These are phyloP conservation scores for Russula sp. DNA, from an alignment of 768 basidiomycete genomes.

Conservation along the genomic window DNA sequence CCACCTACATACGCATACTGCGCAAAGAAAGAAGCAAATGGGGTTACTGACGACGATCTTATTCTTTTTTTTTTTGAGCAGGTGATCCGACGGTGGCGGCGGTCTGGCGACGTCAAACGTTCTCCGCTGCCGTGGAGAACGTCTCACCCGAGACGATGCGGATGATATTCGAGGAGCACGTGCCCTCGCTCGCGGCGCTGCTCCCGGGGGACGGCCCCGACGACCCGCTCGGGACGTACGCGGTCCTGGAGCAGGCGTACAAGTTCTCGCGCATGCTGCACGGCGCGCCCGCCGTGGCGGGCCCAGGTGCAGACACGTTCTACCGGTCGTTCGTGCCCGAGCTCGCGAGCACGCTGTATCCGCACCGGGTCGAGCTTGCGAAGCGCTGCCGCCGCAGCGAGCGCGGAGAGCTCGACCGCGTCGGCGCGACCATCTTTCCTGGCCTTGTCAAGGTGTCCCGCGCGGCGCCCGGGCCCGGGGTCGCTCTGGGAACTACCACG, in stretches of 20 bases:
- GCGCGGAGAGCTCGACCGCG: constrained; percentile 61
- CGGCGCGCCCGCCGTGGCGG: constrained; percentile 48
- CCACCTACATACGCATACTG: not conserved
- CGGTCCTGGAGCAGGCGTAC: constrained; percentile 69
- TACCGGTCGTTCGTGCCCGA: constrained; percentile 87
- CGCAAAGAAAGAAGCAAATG: not conserved
- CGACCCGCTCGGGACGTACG: constrained; percentile 36
- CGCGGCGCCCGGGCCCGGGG: constrained; percentile 33
- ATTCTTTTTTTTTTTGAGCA: constrained; percentile 31
- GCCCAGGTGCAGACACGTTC: constrained; percentile 59
- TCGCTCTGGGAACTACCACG: constrained; percentile 39
- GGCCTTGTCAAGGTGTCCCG: constrained; percentile 77
- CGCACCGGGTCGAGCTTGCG: constrained; percentile 77
- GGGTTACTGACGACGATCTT: not conserved
- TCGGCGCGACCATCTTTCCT: constrained; percentile 83
- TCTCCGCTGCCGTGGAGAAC: constrained; percentile 76
- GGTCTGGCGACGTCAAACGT: constrained; percentile 88
- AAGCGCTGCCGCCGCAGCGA: constrained; percentile 78
- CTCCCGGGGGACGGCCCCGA: constrained; percentile 33
- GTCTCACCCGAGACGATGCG: constrained; percentile 67
- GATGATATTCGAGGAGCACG: constrained; percentile 63
- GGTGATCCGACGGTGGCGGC: constrained; percentile 85
- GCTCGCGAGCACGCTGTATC: constrained; percentile 64
- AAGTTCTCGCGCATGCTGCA: constrained; percentile 85
- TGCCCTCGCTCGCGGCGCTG: constrained; percentile 55